Percentiles rank a stretch among this genome's conserved stretches.
Evolutionary conservation across 768 basidiomycete species (phyloP).

Genomic region (Lactifluus echinatus): DNA sequence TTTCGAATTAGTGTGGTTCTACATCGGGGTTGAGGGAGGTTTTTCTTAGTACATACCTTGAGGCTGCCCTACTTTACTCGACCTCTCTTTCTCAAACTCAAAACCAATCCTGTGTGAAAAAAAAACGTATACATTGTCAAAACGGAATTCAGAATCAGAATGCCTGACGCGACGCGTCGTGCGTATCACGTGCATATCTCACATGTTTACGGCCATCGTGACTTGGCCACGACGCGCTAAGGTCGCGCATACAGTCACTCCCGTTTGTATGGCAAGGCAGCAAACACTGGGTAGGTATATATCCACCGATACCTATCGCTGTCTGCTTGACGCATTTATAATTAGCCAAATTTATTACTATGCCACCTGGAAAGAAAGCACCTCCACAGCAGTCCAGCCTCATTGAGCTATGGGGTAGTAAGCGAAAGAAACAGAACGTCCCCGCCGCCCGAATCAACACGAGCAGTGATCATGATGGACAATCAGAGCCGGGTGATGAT

Average conservation of each 20-base stretch:
- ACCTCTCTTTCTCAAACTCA: not conserved
- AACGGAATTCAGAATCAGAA: no score
- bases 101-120: not conserved
- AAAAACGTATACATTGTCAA: no score
- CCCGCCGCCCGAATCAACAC: conserved; percentile 19
- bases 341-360: conserved; percentile 66
- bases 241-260: not conserved
- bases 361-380: conserved; percentile 60
- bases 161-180: not conserved
- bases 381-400: conserved; percentile 76
- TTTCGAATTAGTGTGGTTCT: conserved; percentile 9
- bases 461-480: conserved; percentile 11
- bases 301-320: not conserved
- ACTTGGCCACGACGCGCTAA: conserved; percentile 13
- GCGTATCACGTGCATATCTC: conserved; percentile 9
- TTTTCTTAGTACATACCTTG: conserved; percentile 17
- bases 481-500: not conserved
- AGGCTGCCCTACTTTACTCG: conserved; percentile 11
- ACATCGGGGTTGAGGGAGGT: not conserved
- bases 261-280: conserved; percentile 52
- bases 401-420: conserved; percentile 61
- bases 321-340: not conserved
- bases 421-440: conserved; percentile 29
- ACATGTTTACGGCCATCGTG: conserved; percentile 12
- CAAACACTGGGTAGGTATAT: conserved; percentile 52